These are phyloP conservation scores for Xylariaceae sp. DNA, from an alignment of 2,329 filamentous ascomycete genomes.

Conservation along the genomic window DNA sequence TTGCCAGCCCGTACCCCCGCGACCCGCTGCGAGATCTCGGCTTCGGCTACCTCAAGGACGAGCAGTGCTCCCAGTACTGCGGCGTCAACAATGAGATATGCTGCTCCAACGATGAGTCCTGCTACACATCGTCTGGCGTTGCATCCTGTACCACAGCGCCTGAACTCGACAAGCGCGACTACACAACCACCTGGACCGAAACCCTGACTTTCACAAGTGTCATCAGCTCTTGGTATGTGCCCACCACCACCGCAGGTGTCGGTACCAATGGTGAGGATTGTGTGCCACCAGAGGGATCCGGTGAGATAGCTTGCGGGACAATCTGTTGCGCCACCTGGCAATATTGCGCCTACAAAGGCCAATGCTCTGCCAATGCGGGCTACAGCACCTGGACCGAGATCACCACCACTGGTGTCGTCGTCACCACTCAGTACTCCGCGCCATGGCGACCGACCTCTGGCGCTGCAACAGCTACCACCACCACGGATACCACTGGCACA, in stretches of 20 bases:
- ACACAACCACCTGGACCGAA: slow-evolving; percentile 60
- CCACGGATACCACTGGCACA: slow-evolving; percentile 52
- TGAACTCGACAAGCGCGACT: slow-evolving; percentile 32
- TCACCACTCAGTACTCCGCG: slow-evolving; percentile 55
- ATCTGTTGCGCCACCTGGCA: slow-evolving; percentile 71
- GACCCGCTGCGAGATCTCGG: slow-evolving; percentile 48
- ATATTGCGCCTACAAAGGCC: slow-evolving; percentile 59
- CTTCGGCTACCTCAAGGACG: slow-evolving; percentile 49
- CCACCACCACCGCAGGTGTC: slow-evolving; percentile 39
- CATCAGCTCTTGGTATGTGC: slow-evolving; percentile 48
- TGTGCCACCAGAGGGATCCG: slow-evolving; percentile 44
- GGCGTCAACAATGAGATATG: slow-evolving; percentile 55
- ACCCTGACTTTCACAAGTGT: slow-evolving; percentile 61
- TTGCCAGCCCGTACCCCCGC: slow-evolving; percentile 49
- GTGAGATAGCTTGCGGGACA: slow-evolving; percentile 61
- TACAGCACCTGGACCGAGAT: slow-evolving; percentile 42
- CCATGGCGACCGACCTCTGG: slow-evolving; percentile 53
- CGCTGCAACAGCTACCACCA: slow-evolving; percentile 44
- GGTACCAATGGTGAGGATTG: slow-evolving; percentile 44
- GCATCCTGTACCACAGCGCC: slow-evolving; percentile 42
- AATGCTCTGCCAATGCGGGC: slow-evolving; percentile 56
- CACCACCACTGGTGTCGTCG: slow-evolving; percentile 42
- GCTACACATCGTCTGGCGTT: slow-evolving; percentile 50
- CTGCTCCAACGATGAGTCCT: slow-evolving; percentile 48
- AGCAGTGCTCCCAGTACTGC: slow-evolving; percentile 52